phyloP scores from a whole-genome alignment of 192 early-diverging fungal genomes.

The Pilobolus umbonatus region DNA sequence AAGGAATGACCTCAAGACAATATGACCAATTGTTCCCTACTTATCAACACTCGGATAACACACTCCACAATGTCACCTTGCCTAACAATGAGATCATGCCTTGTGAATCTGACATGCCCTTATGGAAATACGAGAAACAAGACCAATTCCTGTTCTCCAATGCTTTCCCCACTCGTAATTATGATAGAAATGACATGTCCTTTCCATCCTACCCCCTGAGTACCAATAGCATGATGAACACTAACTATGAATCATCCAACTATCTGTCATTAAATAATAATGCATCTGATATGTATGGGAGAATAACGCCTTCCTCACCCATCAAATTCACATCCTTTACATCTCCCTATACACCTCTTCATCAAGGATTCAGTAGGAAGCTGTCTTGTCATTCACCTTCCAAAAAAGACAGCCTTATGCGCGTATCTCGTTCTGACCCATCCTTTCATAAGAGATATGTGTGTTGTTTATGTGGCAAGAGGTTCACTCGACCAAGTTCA shows the following conservation, averaged over 20 bases:
- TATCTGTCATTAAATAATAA: not conserved
- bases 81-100: no score
- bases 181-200: not conserved
- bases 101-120: no score
- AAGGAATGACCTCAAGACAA: not conserved
- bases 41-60: no score
- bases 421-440: constrained; percentile 3
- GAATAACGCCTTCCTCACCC: no score
- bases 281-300: not conserved
- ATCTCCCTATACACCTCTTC: constrained; percentile 11
- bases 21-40: not conserved
- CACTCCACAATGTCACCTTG: no score
- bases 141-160: not conserved
- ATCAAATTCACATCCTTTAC: not conserved
- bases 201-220: not conserved
- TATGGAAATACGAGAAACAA: no score
- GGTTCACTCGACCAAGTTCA: constrained; percentile 29
- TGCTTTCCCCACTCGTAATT: not conserved
- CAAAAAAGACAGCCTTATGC: not conserved
- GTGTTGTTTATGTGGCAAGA: constrained; percentile 22
- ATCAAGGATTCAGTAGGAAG: no score
- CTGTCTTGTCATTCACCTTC: constrained; percentile 13
- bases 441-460: constrained; percentile 23
- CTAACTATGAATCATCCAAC: not conserved
- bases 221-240: not conserved